These are phyloP conservation scores for Aspergillus sp. DNA, from an alignment of 2,329 filamentous ascomycete species.

Conservation along the genomic window DNA sequence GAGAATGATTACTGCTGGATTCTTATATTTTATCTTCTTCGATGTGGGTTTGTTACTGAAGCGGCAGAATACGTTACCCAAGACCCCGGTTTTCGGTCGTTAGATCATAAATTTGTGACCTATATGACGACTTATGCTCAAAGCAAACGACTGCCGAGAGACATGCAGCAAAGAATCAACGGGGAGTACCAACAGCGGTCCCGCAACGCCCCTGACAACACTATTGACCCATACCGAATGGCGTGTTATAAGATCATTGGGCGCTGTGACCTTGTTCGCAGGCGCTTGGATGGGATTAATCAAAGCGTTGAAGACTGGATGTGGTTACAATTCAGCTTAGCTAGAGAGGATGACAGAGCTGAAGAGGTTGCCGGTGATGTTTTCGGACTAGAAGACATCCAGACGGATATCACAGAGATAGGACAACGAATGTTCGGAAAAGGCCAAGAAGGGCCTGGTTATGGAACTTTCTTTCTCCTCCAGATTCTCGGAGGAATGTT, in stretches of 20 bases:
- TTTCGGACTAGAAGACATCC: constrained; percentile 67
- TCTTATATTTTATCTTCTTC: constrained; percentile 85
- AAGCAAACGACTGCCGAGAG: constrained; percentile 73
- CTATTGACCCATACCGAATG: constrained; percentile 91
- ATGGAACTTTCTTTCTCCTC: constrained; percentile 90
- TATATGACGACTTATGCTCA: constrained; percentile 84
- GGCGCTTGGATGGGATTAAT: constrained; percentile 58
- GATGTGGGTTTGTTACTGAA: constrained; percentile 79
- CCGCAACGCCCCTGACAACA: constrained; percentile 80
- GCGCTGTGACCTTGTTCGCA: constrained; percentile 62
- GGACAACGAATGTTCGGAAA: constrained; percentile 89
- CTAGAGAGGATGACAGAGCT: constrained; percentile 60
- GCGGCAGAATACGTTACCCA: constrained; percentile 84
- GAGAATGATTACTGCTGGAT: constrained; percentile 89
- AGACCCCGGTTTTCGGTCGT: constrained; percentile 76
- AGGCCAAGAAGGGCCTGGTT: constrained; percentile 73
- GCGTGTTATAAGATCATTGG: constrained; percentile 98
- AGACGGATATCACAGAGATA: constrained; percentile 80
- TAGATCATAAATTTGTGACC: constrained; percentile 84
- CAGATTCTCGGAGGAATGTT: constrained; percentile 90
- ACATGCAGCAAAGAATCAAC: constrained; percentile 82
- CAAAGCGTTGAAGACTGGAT: constrained; percentile 66
- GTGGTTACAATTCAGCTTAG: constrained; percentile 65
- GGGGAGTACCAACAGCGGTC: constrained; percentile 85
- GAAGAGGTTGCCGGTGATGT: constrained; percentile 64